Conservation (phyloP, 2,329 filamentous ascomycete species). For the Proliferodiscus dingleyae region DNA sequence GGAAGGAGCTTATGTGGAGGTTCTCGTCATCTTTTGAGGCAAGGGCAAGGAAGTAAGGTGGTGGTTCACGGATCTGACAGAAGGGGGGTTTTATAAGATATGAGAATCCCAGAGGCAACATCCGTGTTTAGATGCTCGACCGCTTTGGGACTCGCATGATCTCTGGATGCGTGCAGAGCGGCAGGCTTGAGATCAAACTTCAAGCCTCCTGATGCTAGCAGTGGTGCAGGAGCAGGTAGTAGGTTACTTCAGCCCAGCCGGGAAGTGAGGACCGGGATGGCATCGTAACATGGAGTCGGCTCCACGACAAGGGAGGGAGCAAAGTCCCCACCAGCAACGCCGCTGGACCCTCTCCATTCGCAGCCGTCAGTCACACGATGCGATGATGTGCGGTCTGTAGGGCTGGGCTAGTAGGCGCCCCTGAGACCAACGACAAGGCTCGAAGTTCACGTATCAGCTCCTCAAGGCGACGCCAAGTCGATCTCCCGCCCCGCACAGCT, state of each 20-base stretch:
- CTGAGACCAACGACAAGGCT: constrained; percentile 1
- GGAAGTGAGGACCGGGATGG: not conserved
- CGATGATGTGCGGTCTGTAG: constrained; percentile 4
- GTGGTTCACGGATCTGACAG: not conserved
- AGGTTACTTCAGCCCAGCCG: not conserved
- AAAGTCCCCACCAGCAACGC: not conserved
- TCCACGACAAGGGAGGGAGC: too few species aligned
- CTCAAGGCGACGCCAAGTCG: not conserved
- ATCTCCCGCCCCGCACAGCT: constrained; percentile 1
- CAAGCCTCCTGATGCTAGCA: not conserved
- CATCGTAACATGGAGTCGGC: too few species aligned
- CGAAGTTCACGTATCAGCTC: constrained; percentile 4
- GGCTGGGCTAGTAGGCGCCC: constrained; percentile 3
- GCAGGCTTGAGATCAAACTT: not conserved
- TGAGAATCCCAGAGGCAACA: not conserved
- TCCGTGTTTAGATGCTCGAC: not conserved
- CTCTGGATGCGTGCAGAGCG: too few species aligned
- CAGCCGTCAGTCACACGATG: not conserved
- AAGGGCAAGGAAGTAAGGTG: not conserved
- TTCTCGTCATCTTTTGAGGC: not conserved
- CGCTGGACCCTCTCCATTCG: not conserved
- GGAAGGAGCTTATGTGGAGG: not conserved
- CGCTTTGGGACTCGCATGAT: too few species aligned
- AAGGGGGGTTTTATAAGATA: not conserved
- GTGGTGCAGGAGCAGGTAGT: not conserved